Conservation (phyloP, 2,329 filamentous ascomycete genomes). For the Colletotrichum phormii region DNA sequence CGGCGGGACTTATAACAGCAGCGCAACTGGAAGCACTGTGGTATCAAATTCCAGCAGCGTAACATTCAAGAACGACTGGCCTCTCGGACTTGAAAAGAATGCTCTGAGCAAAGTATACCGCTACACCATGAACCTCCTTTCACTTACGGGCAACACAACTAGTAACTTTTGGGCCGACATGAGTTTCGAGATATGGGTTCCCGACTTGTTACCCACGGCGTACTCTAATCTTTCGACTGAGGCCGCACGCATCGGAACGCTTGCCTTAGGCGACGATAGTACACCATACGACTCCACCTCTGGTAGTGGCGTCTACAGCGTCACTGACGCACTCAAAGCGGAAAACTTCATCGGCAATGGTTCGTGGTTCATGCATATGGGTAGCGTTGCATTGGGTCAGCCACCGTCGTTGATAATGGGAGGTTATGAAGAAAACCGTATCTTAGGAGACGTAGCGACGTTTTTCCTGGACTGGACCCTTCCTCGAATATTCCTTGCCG, state of each 20-base stretch:
- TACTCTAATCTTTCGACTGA: neutral
- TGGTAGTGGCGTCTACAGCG: neutral
- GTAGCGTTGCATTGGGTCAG: constrained; percentile 43
- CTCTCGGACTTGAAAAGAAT: neutral
- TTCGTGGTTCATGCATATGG: constrained; percentile 42
- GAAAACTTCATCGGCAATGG: neutral
- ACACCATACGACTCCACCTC: no score
- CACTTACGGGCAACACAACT: neutral
- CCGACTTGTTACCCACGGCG: neutral
- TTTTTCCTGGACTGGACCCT: constrained; percentile 36
- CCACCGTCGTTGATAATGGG: constrained; percentile 45
- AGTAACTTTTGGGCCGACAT: neutral
- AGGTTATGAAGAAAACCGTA: constrained; percentile 47
- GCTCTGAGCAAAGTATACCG: neutral
- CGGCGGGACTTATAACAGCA: neutral
- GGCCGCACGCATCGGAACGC: neutral
- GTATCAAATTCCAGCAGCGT: neutral
- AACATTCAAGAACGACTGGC: neutral
- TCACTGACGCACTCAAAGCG: neutral
- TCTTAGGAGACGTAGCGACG: constrained; percentile 41
- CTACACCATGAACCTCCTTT: neutral
- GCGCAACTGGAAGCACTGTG: neutral
- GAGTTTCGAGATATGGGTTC: neutral
- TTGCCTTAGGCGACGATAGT: neutral
- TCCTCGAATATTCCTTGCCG: constrained; percentile 29